phyloP scores from a whole-genome alignment of 177 flowering plant species.

The Tripterygium wilfordii region DNA sequence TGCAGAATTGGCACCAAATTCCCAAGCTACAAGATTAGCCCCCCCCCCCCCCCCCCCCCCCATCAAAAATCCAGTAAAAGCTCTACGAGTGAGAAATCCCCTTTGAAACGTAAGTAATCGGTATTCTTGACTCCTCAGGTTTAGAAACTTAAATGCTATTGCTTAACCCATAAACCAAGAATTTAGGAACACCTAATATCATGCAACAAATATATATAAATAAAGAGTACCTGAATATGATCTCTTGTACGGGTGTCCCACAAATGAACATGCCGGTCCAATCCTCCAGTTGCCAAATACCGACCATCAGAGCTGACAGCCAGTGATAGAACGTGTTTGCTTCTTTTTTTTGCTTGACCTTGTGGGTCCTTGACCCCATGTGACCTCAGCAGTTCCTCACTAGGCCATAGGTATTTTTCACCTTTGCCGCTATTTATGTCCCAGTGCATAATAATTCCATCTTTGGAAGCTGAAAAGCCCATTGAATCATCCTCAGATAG shows the following conservation, averaged over 20 bases:
- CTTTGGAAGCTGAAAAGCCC: constrained; percentile 96
- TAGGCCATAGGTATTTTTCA: constrained; percentile 82
- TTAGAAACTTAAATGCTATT: no score
- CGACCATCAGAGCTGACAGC: constrained; percentile 55
- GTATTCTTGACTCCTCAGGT: no score
- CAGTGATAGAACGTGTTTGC: constrained; percentile 58
- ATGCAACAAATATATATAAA: not conserved
- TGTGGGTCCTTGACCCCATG: constrained; percentile 73
- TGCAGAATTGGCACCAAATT: no score
- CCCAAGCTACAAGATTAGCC: no score
- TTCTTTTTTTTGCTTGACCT: constrained; percentile 59
- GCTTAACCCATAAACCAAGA: no score
- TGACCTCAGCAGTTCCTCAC: constrained; percentile 49
- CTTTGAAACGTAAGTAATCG: no score
- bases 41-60: no score
- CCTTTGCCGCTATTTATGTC: constrained; percentile 75
- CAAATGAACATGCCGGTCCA: constrained; percentile 92
- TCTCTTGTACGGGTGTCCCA: constrained; percentile 89
- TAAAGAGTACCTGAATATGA: constrained; percentile 66
- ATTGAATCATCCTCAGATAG: constrained; percentile 70
- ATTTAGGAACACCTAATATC: no score
- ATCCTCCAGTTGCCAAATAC: constrained; percentile 90
- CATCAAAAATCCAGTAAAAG: no score
- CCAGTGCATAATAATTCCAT: constrained; percentile 89
- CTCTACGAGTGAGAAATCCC: no score